phyloP scores from a whole-genome alignment of 768 basidiomycete genomes.

The Amanita thiersii region DNA sequence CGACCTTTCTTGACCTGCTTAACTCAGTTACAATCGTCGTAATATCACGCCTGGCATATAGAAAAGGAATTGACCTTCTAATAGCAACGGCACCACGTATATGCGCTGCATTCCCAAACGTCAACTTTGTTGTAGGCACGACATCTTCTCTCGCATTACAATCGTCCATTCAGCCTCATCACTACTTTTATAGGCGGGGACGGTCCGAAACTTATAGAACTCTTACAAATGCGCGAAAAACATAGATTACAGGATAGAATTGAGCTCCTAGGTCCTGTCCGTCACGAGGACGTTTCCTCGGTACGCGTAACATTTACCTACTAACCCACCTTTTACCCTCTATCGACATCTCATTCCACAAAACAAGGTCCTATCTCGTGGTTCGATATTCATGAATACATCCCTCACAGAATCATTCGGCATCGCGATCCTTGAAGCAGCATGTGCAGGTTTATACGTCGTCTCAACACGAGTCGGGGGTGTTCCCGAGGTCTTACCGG shows the following conservation, averaged over 20 bases:
- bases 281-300: conserved; percentile 73
- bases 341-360: neutral
- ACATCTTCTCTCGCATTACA: neutral
- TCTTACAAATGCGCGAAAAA: conserved; percentile 94
- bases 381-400: conserved; percentile 91
- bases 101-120: conserved; percentile 77
- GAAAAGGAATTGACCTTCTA: conserved; percentile 94
- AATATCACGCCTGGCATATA: conserved; percentile 83
- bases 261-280: conserved; percentile 77
- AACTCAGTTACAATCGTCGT: conserved; percentile 85
- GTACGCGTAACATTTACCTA: conserved; percentile 34
- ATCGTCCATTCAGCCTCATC: conserved; percentile 1
- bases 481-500: conserved; percentile 89
- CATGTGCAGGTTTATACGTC: conserved; percentile 89
- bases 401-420: conserved; percentile 96
- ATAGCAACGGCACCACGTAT: conserved; percentile 89
- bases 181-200: conserved; percentile 64
- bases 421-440: conserved; percentile 95
- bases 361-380: conserved; percentile 69
- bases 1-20: neutral
- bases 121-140: conserved; percentile 81
- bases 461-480: conserved; percentile 94
- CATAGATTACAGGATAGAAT: conserved; percentile 86
- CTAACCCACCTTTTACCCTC: neutral
- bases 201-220: conserved; percentile 90